These are phyloP conservation scores for Stramenopiles sp. DNA, from an alignment of 352 stramenopile species.

Conservation along the genomic window DNA sequence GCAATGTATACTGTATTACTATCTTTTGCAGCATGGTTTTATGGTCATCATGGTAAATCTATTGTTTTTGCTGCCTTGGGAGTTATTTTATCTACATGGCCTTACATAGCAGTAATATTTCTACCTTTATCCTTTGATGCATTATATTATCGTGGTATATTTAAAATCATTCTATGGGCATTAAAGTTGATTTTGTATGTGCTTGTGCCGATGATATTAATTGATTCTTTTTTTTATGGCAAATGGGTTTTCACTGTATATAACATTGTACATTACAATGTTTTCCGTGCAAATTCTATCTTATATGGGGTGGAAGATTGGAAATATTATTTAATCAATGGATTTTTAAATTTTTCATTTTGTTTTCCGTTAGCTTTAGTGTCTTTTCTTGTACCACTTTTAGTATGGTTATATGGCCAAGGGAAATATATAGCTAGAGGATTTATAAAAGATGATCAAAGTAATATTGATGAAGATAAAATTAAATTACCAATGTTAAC, in stretches of 20 bases:
- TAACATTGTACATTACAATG: conserved; percentile 91
- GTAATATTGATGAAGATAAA: too few relatives aligned
- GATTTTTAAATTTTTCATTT: conserved; percentile 85
- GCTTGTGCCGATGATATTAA: conserved; percentile 55
- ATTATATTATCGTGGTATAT: conserved; percentile 20
- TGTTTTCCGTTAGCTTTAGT: too few relatives aligned
- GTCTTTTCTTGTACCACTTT: too few relatives aligned
- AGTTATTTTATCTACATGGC: conserved; percentile 78
- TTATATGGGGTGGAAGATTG: conserved; percentile 85
- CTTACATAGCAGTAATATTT: conserved; percentile 86
- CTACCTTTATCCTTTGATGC: conserved; percentile 71
- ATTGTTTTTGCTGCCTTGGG: conserved; percentile 61
- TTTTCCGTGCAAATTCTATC: conserved; percentile 72
- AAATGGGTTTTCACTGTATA: conserved; percentile 37
- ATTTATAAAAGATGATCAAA: too few relatives aligned
- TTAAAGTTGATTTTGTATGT: conserved; percentile 45
- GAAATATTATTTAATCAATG: conserved; percentile 84
- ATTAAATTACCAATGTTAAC: too few relatives aligned
- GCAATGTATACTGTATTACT: conserved; percentile 57
- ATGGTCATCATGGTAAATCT: conserved; percentile 35
- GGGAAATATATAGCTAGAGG: too few relatives aligned
- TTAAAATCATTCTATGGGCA: conserved; percentile 32
- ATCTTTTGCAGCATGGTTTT: conserved; percentile 47
- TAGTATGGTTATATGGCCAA: too few relatives aligned
- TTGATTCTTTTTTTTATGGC: conserved; percentile 22